Conservation (phyloP, 2,329 filamentous ascomycete species). For the Colletotrichum aenigma region DNA sequence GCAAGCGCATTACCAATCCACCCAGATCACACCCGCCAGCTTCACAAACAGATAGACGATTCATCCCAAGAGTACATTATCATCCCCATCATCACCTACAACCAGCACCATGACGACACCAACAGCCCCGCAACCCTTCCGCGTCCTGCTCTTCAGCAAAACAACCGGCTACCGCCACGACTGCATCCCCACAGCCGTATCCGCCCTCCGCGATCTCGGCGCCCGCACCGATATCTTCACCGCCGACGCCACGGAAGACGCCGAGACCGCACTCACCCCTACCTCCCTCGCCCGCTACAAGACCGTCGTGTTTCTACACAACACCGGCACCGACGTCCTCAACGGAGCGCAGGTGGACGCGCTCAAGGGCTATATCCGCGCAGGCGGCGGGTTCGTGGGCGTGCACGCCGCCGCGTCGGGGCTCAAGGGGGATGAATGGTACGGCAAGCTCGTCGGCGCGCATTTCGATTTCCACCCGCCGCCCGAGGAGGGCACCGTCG, state of each 20-base stretch:
- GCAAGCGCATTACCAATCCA: background rate
- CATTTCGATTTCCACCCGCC: conserved; percentile 41
- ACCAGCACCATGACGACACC: background rate
- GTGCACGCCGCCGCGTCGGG: conserved; percentile 43
- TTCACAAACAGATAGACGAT: background rate
- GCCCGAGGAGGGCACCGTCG: conserved; percentile 36
- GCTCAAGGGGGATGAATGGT: conserved; percentile 37
- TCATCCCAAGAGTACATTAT: background rate
- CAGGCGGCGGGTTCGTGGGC: conserved; percentile 42
- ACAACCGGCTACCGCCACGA: conserved; percentile 41
- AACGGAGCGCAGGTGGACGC: conserved; percentile 32
- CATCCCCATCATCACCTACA: background rate
- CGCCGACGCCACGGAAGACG: conserved; percentile 40
- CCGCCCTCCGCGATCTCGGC: conserved; percentile 33
- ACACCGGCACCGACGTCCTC: conserved; percentile 40
- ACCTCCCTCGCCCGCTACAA: conserved; percentile 33
- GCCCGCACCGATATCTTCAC: conserved; percentile 27
- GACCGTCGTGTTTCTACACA: conserved; percentile 42
- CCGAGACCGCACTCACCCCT: conserved; percentile 31
- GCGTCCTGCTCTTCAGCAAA: conserved; percentile 43
- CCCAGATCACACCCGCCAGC: fast-evolving
- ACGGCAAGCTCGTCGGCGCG: conserved; percentile 40
- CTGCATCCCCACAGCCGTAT: conserved; percentile 40
- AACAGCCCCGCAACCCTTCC: conserved; percentile 18
- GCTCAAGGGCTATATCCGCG: conserved; percentile 34